Evolutionary conservation across 2,329 filamentous ascomycete species (phyloP), one percentile per base, ranked within the genome.

Genomic region (Nigrospora sphaerica): DNA sequence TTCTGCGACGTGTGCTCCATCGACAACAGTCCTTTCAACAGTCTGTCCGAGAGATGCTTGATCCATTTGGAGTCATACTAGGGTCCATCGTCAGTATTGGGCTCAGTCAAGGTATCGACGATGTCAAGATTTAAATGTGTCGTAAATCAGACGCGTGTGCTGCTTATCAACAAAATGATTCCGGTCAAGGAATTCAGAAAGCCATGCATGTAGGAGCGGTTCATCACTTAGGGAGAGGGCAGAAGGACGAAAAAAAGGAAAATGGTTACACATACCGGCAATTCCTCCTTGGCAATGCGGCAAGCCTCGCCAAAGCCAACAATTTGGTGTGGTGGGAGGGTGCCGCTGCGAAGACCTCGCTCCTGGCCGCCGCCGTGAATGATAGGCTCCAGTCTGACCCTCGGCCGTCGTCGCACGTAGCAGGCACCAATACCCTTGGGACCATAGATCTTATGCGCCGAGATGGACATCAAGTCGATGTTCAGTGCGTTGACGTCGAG

Each of bases 391-490:
- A 98, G 73, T 67, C 93, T 88, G 56, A 98, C 93, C 65, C 92
- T 84, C 2, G 93, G 93, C 48, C 93, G 80, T 71, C 93, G 82
- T 60, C 93, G 86, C 42, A 98, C 88, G 62, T 92, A 98, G 71
- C 93, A 98, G 48, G 93, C 93, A 49, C 93, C 93, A 47, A 98
- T 88, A 32, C 93, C 93, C 75, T 95, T 98, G 45, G 93, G 93
- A 23, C 93, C 93, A 63, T 98, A 98, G 46, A 98, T 95, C 71
- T 98, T 98, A 72, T 98, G 93, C 31, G 88, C 91, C 10, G 93
- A 97, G 50, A 98, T 96, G 31, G 92, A 97, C 92, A 98, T 96
- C 62, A 98, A 72, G 64, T 98, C 93, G 54, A 98, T 85, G 67
- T 96, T 95, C 89, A 95, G 92, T 68, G 88, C 87, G 67, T 97